These are phyloP conservation scores for Candida chauliodis DNA, from an alignment of 805 yeast species.

Conservation along the genomic window DNA sequence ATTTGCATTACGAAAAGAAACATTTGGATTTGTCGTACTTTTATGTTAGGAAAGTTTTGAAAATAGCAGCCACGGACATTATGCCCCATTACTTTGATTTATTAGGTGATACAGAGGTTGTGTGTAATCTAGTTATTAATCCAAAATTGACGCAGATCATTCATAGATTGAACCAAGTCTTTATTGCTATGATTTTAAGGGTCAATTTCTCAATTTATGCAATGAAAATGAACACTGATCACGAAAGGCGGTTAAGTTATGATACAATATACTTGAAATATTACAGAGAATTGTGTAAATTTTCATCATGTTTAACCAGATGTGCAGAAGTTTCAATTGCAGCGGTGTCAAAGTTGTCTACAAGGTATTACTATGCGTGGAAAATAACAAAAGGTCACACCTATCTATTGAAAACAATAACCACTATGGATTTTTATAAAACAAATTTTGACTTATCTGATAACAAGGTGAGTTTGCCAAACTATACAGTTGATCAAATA, in stretches of 20 bases:
- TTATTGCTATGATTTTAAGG: slow-evolving; percentile 27
- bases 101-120: slow-evolving; percentile 25
- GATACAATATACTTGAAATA: slow-evolving; percentile 16
- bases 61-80: slow-evolving; percentile 26
- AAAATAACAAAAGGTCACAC: slow-evolving; percentile 35
- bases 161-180: slow-evolving; percentile 29
- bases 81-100: slow-evolving; percentile 34
- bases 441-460: slow-evolving; percentile 5
- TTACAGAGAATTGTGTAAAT: slow-evolving; percentile 17
- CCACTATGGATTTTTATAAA: slow-evolving; percentile 27
- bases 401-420: slow-evolving; percentile 25
- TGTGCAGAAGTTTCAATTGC: slow-evolving; percentile 30
- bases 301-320: slow-evolving; percentile 22
- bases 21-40: slow-evolving; percentile 33
- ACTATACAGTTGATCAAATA: slow-evolving; percentile 20
- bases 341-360: slow-evolving; percentile 33
- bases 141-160: slow-evolving; percentile 31
- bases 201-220: slow-evolving; percentile 26
- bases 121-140: slow-evolving; percentile 36
- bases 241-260: slow-evolving; percentile 14
- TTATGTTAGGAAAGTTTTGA: slow-evolving; percentile 33
- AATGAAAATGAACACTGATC: slow-evolving; percentile 19
- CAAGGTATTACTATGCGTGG: slow-evolving; percentile 39
- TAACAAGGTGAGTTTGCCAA: slow-evolving; percentile 9
- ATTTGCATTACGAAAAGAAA: slow-evolving; percentile 34